Base-by-base conservation (phyloP, 2,329 filamentous ascomycete species). In the Arachnomyces sp. region DNA sequence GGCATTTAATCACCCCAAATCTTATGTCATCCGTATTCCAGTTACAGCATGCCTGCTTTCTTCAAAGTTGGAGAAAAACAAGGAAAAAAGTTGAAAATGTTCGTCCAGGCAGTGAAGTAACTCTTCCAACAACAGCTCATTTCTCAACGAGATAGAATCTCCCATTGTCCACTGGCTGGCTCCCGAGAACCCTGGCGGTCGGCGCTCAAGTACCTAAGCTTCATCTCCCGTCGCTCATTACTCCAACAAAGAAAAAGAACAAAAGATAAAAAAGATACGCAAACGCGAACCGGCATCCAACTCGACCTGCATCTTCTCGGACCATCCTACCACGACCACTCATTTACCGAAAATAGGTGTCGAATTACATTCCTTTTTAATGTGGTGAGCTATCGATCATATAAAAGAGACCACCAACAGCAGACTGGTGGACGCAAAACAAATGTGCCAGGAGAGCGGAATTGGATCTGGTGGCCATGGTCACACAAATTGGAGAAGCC, bases 401-500 rank as follows among this genome's bases (percentile, higher is more conserved):
- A 25, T 25, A 25, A 25, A 25, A 25, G 21, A 25, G 21, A 25
- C 21, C 21, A 25, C 5, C 21, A 38, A 34, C 31, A 34, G 34
- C 18, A 21, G 18, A 32, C 34, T 6, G 41, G 44, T 38, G 39
- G 21, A 15, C 12, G 28, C 43, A 47, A 51, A 55, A 61, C 60
- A 55, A 65, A 65, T 65, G 62, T 65, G 59, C 60, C 61, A 50
- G 57, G 51, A 52, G 55, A 53, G 51, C 55, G 58, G 54, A 50
- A 48, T 57, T 44, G 48, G 52, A 52, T 47, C 44, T 53, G 52
- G 62, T 65, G 63, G 61, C 62, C 59, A 66, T 66, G 63, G 62
- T 64, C 63, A 65, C 61, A 60, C 60, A 59, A 57, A 58, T 59
- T 61, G 60, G 55, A 53, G 55, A 52, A 44, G 46, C 51, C 56